phyloP scores from a whole-genome alignment of 371 early-diverging fungal species.

The Dinochytrium kinnereticum region DNA sequence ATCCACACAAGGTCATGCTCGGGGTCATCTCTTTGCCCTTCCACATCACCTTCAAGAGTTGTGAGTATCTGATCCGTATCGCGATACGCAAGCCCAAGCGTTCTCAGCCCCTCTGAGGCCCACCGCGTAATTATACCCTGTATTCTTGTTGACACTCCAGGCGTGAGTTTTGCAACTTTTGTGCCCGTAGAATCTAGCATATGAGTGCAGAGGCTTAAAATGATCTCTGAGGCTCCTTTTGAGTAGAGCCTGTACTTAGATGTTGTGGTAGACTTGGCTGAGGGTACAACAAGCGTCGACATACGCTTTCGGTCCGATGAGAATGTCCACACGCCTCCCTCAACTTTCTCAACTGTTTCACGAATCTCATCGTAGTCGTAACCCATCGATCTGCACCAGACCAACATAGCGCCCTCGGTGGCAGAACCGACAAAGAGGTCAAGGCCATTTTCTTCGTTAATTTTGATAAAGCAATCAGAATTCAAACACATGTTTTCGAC shows the following conservation, averaged over 20 bases:
- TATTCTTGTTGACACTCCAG: slow-evolving; percentile 20
- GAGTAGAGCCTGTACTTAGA: slow-evolving; percentile 69
- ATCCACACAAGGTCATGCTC: no score
- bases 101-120: slow-evolving; percentile 77
- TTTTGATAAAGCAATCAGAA: slow-evolving; percentile 85
- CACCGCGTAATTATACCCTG: slow-evolving; percentile 67
- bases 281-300: slow-evolving; percentile 66
- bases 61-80: no score
- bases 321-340: slow-evolving; percentile 76
- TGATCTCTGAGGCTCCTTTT: slow-evolving; percentile 88
- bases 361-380: slow-evolving; percentile 55
- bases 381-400: slow-evolving; percentile 63
- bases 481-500: slow-evolving; percentile 78
- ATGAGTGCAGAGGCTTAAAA: slow-evolving; percentile 54
- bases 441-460: slow-evolving; percentile 64
- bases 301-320: slow-evolving; percentile 87
- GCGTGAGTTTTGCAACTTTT: slow-evolving; percentile 15
- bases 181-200: slow-evolving; percentile 21
- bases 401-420: slow-evolving; percentile 86
- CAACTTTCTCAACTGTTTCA: slow-evolving; percentile 42
- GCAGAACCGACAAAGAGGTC: slow-evolving; percentile 82
- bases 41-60: no score
- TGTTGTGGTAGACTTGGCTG: background rate
- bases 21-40: no score
- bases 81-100: slow-evolving; percentile 71